A percentile compares a stretch with the other conserved stretches of the same genome.
phyloP scores from a whole-genome alignment of 345 rosid genomes.

The Camelina sativa region DNA sequence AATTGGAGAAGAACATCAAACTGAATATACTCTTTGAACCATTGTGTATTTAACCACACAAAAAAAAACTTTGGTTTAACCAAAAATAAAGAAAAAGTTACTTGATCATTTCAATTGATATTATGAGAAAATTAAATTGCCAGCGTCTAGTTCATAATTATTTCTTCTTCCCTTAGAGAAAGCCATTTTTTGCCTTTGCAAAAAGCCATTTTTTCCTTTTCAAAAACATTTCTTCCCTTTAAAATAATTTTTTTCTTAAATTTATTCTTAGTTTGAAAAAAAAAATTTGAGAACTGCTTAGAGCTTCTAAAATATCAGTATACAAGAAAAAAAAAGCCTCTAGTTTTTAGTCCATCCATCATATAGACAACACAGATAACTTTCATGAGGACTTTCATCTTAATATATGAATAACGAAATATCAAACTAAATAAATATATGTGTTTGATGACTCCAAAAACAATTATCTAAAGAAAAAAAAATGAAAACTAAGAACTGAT shows the following conservation, averaged over 20 bases:
- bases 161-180: not conserved
- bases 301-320: not conserved
- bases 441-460: not conserved
- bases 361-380: not conserved
- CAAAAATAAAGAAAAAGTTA: too few species aligned
- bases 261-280: not conserved
- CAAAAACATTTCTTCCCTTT: too few species aligned
- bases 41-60: too few species aligned
- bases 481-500: not conserved
- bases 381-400: not conserved
- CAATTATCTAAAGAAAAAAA: too few species aligned
- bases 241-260: not conserved
- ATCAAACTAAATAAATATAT: not conserved
- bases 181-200: not conserved
- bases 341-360: not conserved
- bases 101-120: too few species aligned
- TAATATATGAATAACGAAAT: not conserved
- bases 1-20: too few species aligned
- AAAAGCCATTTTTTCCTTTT: too few species aligned
- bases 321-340: not conserved
- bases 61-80: too few species aligned
- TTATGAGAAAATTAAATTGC: too few species aligned
- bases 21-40: too few species aligned
- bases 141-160: too few species aligned
- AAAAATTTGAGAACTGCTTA: too few species aligned